A percentile compares a stretch with the other conserved stretches of the same genome.
Conservation (phyloP, 2,329 filamentous ascomycete genomes). For the Fusarium sp. region DNA sequence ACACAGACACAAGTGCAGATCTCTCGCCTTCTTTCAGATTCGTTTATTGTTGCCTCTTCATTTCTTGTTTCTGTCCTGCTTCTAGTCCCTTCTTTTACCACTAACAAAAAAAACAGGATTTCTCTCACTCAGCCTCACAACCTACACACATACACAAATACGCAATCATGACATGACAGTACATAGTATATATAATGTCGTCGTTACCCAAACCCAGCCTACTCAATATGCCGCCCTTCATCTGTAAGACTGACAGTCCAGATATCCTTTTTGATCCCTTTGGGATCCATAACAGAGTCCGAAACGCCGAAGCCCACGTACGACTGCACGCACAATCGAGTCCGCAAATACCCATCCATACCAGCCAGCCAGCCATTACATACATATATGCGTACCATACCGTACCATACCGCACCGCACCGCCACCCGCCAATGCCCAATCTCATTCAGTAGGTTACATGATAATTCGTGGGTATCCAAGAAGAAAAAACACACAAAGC, state of each 20-base stretch:
- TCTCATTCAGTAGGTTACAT: conserved; percentile 16
- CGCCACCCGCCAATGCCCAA: neutral
- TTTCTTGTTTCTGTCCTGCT: neutral
- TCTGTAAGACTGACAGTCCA: neutral
- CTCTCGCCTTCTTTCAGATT: neutral
- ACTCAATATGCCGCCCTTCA: neutral
- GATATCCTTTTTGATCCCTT: conserved; percentile 14
- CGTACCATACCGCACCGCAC: neutral
- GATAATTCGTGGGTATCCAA: conserved; percentile 35
- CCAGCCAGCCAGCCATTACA: conserved; percentile 24
- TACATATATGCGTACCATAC: neutral
- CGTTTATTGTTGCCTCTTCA: neutral
- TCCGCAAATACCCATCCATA: neutral
- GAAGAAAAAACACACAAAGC: conserved; percentile 25
- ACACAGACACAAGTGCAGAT: neutral
- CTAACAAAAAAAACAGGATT: neutral
- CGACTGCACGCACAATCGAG: conserved; percentile 3
- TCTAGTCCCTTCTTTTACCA: neutral
- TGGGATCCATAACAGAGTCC: neutral
- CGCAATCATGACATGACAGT: neutral
- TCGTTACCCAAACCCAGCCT: neutral
- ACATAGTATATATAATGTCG: neutral
- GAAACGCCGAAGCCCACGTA: conserved; percentile 24
- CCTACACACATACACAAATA: neutral
- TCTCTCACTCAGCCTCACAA: neutral